Evolutionary conservation across 1,284 basidiomycete species (phyloP).

Genomic region (Heterobasidion parviporum): DNA sequence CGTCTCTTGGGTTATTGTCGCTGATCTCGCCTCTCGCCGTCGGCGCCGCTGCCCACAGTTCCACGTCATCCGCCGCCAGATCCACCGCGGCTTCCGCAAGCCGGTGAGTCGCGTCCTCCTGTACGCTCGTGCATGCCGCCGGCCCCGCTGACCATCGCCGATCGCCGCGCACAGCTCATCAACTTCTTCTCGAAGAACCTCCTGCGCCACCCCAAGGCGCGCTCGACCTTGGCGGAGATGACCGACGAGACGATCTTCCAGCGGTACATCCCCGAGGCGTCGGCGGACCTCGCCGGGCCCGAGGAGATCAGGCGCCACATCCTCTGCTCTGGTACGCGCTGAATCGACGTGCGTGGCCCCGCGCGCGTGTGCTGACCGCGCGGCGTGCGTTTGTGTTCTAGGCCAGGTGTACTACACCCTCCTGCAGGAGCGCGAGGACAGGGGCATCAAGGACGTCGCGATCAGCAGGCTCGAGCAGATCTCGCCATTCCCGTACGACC

Average conservation of each 20-base stretch:
- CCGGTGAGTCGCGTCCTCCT: constrained; percentile 39
- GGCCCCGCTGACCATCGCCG: constrained; percentile 1
- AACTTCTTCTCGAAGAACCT: constrained; percentile 96
- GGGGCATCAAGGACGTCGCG: constrained; percentile 85
- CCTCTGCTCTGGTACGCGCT: constrained; percentile 62
- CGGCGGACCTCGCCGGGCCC: constrained; percentile 62
- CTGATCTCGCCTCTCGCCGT: neutral
- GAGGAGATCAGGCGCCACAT: constrained; percentile 91
- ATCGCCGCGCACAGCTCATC: constrained; percentile 49
- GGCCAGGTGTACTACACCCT: constrained; percentile 95
- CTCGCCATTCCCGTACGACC: constrained; percentile 93
- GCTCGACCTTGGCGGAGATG: constrained; percentile 86
- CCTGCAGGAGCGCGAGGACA: constrained; percentile 82
- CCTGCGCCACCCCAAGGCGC: constrained; percentile 87
- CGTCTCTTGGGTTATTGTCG: neutral
- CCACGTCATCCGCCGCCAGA: constrained; percentile 93
- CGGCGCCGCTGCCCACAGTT: constrained; percentile 39
- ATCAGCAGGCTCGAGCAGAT: constrained; percentile 94
- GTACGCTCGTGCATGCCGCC: neutral
- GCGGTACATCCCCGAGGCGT: constrained; percentile 85
- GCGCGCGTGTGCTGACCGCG: neutral
- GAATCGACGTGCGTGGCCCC: neutral
- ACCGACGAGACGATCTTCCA: constrained; percentile 85
- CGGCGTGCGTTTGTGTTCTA: constrained; percentile 14
- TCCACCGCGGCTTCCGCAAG: constrained; percentile 94